Evolutionary conservation across 768 basidiomycete genomes (phyloP).

Genomic region (Auricularia auricula-judae): DNA sequence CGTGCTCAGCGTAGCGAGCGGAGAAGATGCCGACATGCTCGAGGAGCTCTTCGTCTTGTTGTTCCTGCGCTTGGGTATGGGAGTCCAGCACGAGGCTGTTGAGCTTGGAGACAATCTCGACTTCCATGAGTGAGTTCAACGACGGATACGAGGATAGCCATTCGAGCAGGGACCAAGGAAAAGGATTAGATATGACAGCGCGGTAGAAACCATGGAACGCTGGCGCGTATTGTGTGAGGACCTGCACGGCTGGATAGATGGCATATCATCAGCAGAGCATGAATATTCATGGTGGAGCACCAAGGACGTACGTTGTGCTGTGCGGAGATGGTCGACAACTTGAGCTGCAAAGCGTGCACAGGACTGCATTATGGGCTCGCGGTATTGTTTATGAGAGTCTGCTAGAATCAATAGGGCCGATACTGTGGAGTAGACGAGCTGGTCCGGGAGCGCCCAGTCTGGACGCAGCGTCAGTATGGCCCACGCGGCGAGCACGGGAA

Average conservation of each 20-base stretch:
- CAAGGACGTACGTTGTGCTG: conserved; percentile 38
- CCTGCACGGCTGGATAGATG: conserved; percentile 42
- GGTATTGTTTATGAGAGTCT: conserved; percentile 37
- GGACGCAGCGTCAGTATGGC: neutral
- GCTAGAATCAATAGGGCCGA: conserved; percentile 65
- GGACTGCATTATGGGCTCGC: conserved; percentile 40
- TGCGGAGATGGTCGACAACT: conserved; percentile 44
- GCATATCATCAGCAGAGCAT: neutral
- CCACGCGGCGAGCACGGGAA: neutral
- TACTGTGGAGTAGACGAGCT: conserved; percentile 68
- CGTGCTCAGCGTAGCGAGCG: conserved; percentile 61
- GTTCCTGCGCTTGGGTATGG: conserved; percentile 37
- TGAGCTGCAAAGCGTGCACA: conserved; percentile 50
- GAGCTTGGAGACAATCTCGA: conserved; percentile 58
- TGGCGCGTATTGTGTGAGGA: conserved; percentile 67
- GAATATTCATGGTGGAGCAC: neutral
- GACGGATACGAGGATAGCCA: conserved; percentile 48
- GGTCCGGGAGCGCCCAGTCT: conserved; percentile 86
- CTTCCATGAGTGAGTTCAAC: conserved; percentile 50
- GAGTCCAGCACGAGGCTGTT: conserved; percentile 61
- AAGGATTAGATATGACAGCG: conserved; percentile 69
- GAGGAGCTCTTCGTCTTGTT: conserved; percentile 33
- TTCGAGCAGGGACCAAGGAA: conserved; percentile 57
- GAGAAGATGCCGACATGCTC: conserved; percentile 59
- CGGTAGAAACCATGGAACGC: conserved; percentile 81